These are phyloP conservation scores for Ustilago nuda DNA, from an alignment of 1,284 basidiomycete species.

Conservation along the genomic window DNA sequence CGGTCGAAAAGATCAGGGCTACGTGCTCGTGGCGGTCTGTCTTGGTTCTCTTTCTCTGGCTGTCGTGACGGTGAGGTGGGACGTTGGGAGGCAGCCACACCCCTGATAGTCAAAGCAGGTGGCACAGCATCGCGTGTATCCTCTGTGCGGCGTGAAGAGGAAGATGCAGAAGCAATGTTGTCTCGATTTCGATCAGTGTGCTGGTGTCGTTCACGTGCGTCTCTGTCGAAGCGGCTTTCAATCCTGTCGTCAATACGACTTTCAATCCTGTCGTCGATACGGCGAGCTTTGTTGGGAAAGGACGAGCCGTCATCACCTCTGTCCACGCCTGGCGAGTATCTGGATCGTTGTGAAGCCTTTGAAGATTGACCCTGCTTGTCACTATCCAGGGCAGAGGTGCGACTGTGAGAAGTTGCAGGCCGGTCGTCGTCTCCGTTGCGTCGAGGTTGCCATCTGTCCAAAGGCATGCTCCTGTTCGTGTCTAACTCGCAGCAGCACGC, in stretches of 20 bases:
- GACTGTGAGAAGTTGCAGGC: background rate
- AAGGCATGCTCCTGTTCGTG: slow-evolving; percentile 16
- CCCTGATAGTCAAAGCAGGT: slow-evolving; percentile 35
- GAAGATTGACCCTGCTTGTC: slow-evolving; percentile 18
- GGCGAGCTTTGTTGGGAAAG: slow-evolving; percentile 35
- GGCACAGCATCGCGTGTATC: slow-evolving; percentile 11
- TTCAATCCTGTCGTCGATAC: slow-evolving; percentile 21
- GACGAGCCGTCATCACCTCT: slow-evolving; percentile 16
- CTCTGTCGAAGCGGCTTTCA: slow-evolving; percentile 5
- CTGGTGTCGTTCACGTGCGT: background rate
- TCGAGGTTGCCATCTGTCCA: slow-evolving; percentile 40
- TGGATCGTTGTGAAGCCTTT: slow-evolving; percentile 10
- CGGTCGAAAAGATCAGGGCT: slow-evolving; percentile 42
- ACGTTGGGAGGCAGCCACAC: slow-evolving; percentile 26
- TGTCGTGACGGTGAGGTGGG: slow-evolving; percentile 13
- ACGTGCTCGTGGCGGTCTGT: slow-evolving; percentile 15
- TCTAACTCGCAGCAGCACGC: background rate
- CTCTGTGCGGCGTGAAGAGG: slow-evolving; percentile 21
- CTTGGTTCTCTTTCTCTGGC: slow-evolving; percentile 4
- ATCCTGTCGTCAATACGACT: too few relatives aligned
- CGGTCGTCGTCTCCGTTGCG: slow-evolving; percentile 24
- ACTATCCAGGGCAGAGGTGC: slow-evolving; percentile 3
- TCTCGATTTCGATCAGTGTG: slow-evolving; percentile 3
- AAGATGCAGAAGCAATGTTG: slow-evolving; percentile 10
- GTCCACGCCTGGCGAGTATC: slow-evolving; percentile 7